These are phyloP conservation scores for Sporisorium graminicola DNA, from an alignment of 1,284 basidiomycete genomes.

Conservation along the genomic window DNA sequence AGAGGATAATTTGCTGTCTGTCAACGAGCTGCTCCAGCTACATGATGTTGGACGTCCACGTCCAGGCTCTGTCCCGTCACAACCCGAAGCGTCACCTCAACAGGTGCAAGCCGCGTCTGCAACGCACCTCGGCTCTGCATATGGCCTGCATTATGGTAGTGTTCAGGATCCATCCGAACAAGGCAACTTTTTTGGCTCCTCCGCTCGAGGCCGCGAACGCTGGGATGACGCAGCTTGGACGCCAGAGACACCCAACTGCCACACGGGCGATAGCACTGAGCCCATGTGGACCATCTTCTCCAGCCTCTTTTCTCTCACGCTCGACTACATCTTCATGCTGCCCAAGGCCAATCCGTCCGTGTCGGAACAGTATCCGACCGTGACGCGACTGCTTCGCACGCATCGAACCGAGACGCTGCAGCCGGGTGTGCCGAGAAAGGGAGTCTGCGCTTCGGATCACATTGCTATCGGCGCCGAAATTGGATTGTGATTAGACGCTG, in stretches of 20 bases:
- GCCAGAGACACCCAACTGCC: slow-evolving; percentile 48
- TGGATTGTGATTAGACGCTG: slow-evolving; percentile 15
- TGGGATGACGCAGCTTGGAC: slow-evolving; percentile 57
- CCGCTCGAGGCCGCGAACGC: slow-evolving; percentile 54
- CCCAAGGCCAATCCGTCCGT: slow-evolving; percentile 48
- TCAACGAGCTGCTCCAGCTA: slow-evolving; percentile 76
- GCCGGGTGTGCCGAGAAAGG: slow-evolving; percentile 82
- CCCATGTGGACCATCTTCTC: slow-evolving; percentile 69
- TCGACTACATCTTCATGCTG: slow-evolving; percentile 82
- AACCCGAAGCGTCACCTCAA: not conserved
- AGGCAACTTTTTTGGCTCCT: slow-evolving; percentile 56
- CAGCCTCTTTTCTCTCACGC: slow-evolving; percentile 64
- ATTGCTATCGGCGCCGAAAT: slow-evolving; percentile 76
- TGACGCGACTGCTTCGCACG: slow-evolving; percentile 78
- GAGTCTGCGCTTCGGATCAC: slow-evolving; percentile 88
- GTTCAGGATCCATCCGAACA: slow-evolving; percentile 31
- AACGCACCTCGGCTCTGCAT: slow-evolving; percentile 34
- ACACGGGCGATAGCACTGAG: slow-evolving; percentile 55
- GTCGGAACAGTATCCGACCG: slow-evolving; percentile 66
- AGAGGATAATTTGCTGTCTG: slow-evolving; percentile 80
- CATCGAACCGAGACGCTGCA: slow-evolving; percentile 77
- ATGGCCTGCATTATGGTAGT: slow-evolving; percentile 73
- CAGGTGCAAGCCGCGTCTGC: not conserved
- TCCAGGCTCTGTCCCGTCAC: slow-evolving; percentile 5
- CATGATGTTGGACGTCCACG: slow-evolving; percentile 71